These are phyloP conservation scores for Dothideomycetes sp. DNA, from an alignment of 2,329 filamentous ascomycete species.

Conservation along the genomic window DNA sequence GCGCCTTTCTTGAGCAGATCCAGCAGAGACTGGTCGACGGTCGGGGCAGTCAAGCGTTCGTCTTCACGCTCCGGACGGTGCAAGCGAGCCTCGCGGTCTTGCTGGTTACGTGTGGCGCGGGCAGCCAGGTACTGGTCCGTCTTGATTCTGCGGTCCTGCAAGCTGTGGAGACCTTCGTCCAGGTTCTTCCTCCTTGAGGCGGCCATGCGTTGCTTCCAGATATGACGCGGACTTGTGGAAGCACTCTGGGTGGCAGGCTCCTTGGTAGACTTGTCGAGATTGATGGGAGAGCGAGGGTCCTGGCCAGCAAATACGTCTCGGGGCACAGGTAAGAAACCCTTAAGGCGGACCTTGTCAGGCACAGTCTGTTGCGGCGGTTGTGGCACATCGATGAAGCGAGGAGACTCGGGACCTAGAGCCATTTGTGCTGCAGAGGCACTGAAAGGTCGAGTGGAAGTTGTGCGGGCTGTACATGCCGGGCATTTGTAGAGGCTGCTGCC, in stretches of 20 bases:
- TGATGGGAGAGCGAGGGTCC: slow-evolving; percentile 10
- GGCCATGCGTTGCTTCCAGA: slow-evolving; percentile 68
- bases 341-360: slow-evolving; percentile 43
- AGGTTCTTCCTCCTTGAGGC: slow-evolving; percentile 62
- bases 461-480: slow-evolving; percentile 24
- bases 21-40: slow-evolving; percentile 36
- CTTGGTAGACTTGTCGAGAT: slow-evolving; percentile 7
- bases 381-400: slow-evolving; percentile 76
- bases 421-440: slow-evolving; percentile 35
- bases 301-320: slow-evolving; percentile 60
- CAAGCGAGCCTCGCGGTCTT: slow-evolving; percentile 42
- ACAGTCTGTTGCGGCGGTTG: slow-evolving; percentile 61
- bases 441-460: slow-evolving; percentile 29
- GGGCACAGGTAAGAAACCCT: slow-evolving; percentile 75
- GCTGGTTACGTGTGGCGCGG: slow-evolving; percentile 41
- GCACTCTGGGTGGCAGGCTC: slow-evolving; percentile 45
- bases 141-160: slow-evolving; percentile 56
- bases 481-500: slow-evolving; percentile 22
- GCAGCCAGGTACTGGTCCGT: slow-evolving; percentile 29
- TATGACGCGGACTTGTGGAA: slow-evolving; percentile 34
- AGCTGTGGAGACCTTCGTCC: slow-evolving; percentile 56
- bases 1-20: slow-evolving; percentile 17
- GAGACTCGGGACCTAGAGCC: slow-evolving; percentile 71
- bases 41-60: slow-evolving; percentile 64
- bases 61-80: slow-evolving; percentile 62